These are phyloP conservation scores for Penicillium samsonianum DNA, from an alignment of 495 filamentous ascomycete species.

Conservation along the genomic window DNA sequence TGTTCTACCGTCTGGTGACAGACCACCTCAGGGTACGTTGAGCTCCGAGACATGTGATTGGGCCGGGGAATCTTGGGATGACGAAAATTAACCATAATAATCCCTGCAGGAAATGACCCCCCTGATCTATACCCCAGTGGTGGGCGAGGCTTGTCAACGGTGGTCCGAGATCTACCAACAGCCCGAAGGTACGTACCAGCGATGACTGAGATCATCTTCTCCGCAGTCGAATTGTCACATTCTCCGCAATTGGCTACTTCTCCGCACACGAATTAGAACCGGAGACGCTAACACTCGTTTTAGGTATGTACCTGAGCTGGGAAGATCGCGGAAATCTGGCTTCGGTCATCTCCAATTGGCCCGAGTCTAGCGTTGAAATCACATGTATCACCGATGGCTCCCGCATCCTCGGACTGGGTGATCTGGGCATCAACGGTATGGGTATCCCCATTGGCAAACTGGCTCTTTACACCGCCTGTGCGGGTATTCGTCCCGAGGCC, in stretches of 20 bases:
- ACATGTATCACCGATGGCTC: constrained; percentile 97
- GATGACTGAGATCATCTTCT: neutral
- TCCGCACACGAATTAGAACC: constrained; percentile 28
- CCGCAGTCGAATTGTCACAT: neutral
- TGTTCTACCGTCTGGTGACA: constrained; percentile 92
- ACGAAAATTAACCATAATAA: constrained; percentile 16
- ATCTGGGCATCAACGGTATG: constrained; percentile 96
- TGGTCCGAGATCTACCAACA: constrained; percentile 96
- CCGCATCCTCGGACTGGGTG: constrained; percentile 91
- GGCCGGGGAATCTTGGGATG: neutral
- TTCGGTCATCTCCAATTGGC: constrained; percentile 87
- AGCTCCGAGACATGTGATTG: constrained; percentile 14
- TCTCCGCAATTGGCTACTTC: neutral
- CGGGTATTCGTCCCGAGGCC: constrained; percentile 88
- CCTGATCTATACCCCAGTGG: constrained; percentile 94
- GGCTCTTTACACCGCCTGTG: constrained; percentile 91
- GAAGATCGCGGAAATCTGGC: constrained; percentile 82
- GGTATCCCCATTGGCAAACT: constrained; percentile 97
- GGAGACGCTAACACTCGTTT: constrained; percentile 28
- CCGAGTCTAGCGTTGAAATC: constrained; percentile 83
- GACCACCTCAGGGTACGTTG: constrained; percentile 73
- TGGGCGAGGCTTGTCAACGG: constrained; percentile 92
- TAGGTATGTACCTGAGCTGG: constrained; percentile 85
- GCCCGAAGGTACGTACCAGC: constrained; percentile 68
- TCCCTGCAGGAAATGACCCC: constrained; percentile 74